phyloP scores from a whole-genome alignment of 805 yeast species.

The Clavispora asparagi region DNA sequence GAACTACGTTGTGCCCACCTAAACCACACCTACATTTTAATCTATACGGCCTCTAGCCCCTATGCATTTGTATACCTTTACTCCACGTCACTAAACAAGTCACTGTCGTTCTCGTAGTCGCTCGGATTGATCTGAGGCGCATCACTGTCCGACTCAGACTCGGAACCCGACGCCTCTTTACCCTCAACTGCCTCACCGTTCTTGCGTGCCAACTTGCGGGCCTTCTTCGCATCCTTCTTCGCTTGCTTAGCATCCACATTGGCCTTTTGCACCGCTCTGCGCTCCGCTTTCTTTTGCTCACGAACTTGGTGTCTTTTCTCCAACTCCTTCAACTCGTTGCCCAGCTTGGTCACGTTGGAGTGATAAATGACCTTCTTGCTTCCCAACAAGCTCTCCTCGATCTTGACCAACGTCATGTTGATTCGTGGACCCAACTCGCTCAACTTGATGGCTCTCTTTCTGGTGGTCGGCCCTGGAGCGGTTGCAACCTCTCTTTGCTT shows the following conservation, averaged over 20 bases:
- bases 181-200: constrained; percentile 20
- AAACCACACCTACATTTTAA: too few species aligned
- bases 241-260: constrained; percentile 73
- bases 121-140: constrained; percentile 35
- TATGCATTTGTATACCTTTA: constrained; percentile 3
- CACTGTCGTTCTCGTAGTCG: constrained; percentile 49
- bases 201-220: constrained; percentile 56
- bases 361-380: constrained; percentile 87
- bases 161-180: constrained; percentile 20
- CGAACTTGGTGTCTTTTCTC: constrained; percentile 64
- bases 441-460: constrained; percentile 82
- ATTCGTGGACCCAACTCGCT: constrained; percentile 93
- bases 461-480: constrained; percentile 23
- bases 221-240: constrained; percentile 66
- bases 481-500: constrained; percentile 17
- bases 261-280: constrained; percentile 74
- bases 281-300: constrained; percentile 57
- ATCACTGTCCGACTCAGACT: constrained; percentile 15
- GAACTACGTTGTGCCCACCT: too few species aligned
- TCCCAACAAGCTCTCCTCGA: constrained; percentile 84
- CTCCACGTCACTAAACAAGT: constrained; percentile 37
- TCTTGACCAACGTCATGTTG: constrained; percentile 68
- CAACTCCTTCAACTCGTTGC: constrained; percentile 52
- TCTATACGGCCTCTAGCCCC: not conserved
- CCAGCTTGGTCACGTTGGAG: constrained; percentile 58